Percentiles rank a stretch among this genome's conserved stretches.
phyloP scores from a whole-genome alignment of 495 filamentous ascomycete genomes.

The Wilcoxina mikolae region DNA sequence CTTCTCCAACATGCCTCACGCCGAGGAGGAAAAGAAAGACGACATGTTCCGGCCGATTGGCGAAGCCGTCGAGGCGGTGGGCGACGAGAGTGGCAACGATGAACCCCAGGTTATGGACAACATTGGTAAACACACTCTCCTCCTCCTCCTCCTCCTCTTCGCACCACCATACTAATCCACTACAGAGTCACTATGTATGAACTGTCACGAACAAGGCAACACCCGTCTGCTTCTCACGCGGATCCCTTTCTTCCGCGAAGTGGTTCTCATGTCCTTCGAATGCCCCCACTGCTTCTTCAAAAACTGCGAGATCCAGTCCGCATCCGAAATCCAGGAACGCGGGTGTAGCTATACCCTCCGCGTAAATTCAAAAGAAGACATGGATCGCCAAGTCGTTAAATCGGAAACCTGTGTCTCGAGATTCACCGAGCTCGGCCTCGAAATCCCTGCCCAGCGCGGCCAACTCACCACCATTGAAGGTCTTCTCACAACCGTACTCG shows the following conservation, averaged over 20 bases:
- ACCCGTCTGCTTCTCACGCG: conserved; percentile 76
- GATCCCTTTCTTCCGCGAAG: conserved; percentile 91
- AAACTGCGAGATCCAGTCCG: conserved; percentile 84
- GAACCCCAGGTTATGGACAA: conserved; percentile 32
- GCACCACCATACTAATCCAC: neutral
- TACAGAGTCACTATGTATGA: conserved; percentile 61
- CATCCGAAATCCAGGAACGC: conserved; percentile 76
- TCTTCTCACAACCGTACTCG: conserved; percentile 55
- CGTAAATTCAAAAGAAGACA: conserved; percentile 51
- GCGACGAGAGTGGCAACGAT: conserved; percentile 30
- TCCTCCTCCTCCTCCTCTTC: neutral
- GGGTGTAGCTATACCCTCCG: conserved; percentile 66
- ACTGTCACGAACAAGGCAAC: conserved; percentile 70
- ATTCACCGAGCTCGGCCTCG: conserved; percentile 73
- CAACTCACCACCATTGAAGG: conserved; percentile 89
- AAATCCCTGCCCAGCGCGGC: conserved; percentile 76
- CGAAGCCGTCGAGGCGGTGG: conserved; percentile 31
- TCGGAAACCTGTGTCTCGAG: conserved; percentile 70
- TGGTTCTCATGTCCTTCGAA: conserved; percentile 91
- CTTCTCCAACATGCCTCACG: conserved; percentile 1
- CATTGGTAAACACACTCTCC: conserved; percentile 29
- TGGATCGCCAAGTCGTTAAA: conserved; percentile 78
- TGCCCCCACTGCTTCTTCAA: conserved; percentile 76
- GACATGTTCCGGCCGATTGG: conserved; percentile 39
- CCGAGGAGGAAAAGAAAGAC: neutral